These are phyloP conservation scores for Venturia effusa DNA, from an alignment of 2,329 filamentous ascomycete species.

Conservation along the genomic window DNA sequence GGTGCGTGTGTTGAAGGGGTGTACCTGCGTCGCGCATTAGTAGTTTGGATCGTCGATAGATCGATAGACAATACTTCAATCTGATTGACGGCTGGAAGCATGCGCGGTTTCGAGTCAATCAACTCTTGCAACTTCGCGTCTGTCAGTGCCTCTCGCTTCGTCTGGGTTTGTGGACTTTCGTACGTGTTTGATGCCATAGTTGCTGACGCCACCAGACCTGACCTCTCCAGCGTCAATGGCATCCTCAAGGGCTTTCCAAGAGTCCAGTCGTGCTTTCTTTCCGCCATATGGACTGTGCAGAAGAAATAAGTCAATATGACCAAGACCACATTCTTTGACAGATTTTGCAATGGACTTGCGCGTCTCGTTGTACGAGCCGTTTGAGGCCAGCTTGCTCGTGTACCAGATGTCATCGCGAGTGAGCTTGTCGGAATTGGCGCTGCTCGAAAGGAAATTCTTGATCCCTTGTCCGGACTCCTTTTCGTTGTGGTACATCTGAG, in stretches of 20 bases:
- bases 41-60: too few species aligned
- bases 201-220: conserved; percentile 62
- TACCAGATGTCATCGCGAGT: conserved; percentile 64
- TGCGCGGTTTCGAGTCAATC: conserved; percentile 48
- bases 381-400: conserved; percentile 66
- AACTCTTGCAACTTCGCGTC: conserved; percentile 53
- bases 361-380: conserved; percentile 56
- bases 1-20: conserved; percentile 68
- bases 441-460: conserved; percentile 39
- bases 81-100: conserved; percentile 64
- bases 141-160: background rate
- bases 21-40: conserved; percentile 29
- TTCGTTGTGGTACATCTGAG: conserved; percentile 63
- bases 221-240: conserved; percentile 62
- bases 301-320: conserved; percentile 70
- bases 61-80: too few species aligned
- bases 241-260: conserved; percentile 69
- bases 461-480: conserved; percentile 58
- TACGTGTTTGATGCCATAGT: conserved; percentile 66
- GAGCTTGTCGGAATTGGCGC: conserved; percentile 39
- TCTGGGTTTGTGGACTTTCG: conserved; percentile 21
- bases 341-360: conserved; percentile 55
- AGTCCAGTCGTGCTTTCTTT: conserved; percentile 53
- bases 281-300: conserved; percentile 73
- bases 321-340: conserved; percentile 54